Conservation (phyloP, 228 moss, liverwort and hornwort genomes). For the Sphagnum fallax region DNA sequence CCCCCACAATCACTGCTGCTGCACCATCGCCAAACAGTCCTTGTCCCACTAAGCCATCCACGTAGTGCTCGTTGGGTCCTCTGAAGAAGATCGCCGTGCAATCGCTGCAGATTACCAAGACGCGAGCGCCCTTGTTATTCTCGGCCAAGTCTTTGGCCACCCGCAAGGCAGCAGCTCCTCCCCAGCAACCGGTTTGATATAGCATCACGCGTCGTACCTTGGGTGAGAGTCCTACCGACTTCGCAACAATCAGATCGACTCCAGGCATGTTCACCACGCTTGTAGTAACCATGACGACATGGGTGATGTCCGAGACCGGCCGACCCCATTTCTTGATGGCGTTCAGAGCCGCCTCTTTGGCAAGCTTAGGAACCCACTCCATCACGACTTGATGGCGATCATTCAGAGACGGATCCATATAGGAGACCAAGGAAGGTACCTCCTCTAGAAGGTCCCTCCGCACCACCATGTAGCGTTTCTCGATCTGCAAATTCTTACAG, state of each 20-base stretch:
- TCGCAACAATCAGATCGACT: not conserved
- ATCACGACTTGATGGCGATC: not conserved
- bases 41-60: slow-evolving; percentile 2
- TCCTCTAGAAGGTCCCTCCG: too few relatives aligned
- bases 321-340: slow-evolving; percentile 2
- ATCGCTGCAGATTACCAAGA: slow-evolving; percentile 1
- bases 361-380: not conserved
- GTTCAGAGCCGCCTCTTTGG: not conserved
- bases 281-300: not conserved
- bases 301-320: not conserved
- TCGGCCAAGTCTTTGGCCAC: slow-evolving; percentile 1
- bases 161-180: not conserved
- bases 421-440: not conserved
- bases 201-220: slow-evolving; percentile 1
- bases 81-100: not conserved
- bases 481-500: not conserved
- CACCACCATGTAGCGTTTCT: too few relatives aligned
- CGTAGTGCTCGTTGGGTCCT: not conserved
- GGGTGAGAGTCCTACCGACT: not conserved
- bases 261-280: not conserved
- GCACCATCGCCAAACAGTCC: slow-evolving; percentile 1
- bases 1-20: slow-evolving; percentile 3
- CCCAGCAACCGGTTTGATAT: slow-evolving; percentile 2
- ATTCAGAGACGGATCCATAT: not conserved
- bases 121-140: slow-evolving; percentile 1